Conservation (phyloP, 768 basidiomycete species). For the Sporobolomyces roseus region DNA sequence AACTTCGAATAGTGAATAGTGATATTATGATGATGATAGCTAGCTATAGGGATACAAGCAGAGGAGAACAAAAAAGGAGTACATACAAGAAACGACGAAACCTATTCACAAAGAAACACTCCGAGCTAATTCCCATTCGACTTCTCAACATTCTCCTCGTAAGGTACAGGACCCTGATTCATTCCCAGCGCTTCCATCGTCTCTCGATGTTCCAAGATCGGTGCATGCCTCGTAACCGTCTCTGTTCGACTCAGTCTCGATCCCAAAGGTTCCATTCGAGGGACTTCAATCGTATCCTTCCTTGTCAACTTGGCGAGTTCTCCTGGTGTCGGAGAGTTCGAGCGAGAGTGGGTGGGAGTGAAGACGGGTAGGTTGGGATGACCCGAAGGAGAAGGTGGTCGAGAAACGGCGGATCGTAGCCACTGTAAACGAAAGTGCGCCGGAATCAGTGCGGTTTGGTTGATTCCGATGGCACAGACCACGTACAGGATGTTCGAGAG, state of each 20-base stretch:
- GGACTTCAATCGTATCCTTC: slow-evolving; percentile 14
- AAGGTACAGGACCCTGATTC: slow-evolving; percentile 1
- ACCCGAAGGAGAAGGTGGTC: slow-evolving; percentile 26
- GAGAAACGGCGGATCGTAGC: slow-evolving; percentile 31
- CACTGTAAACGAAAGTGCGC: slow-evolving; percentile 1
- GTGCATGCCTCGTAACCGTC: slow-evolving; percentile 32
- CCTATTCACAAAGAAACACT: too few species aligned
- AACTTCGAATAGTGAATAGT: too few species aligned
- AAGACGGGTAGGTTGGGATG: slow-evolving; percentile 4
- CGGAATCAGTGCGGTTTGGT: not conserved
- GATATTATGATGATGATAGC: too few species aligned
- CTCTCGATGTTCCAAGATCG: slow-evolving; percentile 22
- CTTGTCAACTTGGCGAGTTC: slow-evolving; percentile 1
- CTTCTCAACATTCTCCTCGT: too few species aligned
- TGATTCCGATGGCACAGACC: not conserved
- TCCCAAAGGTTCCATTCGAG: slow-evolving; percentile 12
- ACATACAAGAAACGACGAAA: too few species aligned
- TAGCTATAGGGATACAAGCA: too few species aligned
- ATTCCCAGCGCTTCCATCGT: slow-evolving; percentile 15
- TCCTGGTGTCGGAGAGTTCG: slow-evolving; percentile 1
- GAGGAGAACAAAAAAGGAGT: too few species aligned
- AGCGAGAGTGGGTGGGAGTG: not conserved
- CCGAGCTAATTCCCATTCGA: too few species aligned
- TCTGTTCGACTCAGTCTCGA: slow-evolving; percentile 17
- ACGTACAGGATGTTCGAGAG: slow-evolving; percentile 32